Evolutionary conservation across 768 basidiomycete genomes (phyloP), one percentile per base, ranked within the genome.

Genomic region (Pleurotus cornucopiae): DNA sequence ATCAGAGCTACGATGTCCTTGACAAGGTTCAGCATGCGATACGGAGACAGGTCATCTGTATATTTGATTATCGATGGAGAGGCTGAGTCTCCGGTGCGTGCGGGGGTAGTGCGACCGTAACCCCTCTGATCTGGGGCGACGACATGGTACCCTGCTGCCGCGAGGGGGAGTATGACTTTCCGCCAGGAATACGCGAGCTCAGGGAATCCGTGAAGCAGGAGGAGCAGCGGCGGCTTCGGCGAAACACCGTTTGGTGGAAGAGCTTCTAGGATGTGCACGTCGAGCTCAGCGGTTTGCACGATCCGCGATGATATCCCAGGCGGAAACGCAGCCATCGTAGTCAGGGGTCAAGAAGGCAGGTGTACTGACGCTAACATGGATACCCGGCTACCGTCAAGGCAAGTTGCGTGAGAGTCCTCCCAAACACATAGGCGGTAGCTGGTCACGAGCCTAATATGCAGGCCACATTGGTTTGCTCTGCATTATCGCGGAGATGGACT

Each of bases 171-270:
- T 30, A 87, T 73, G 37, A 86, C 57, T 57, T 83, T 82, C 12
- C 85, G 74, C 83, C 83, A 87, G 6, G 83, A 86, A 63, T 81
- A 84, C 2, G 84, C 78, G 5, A 86, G 72, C 62, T 86, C 85
- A 7, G 85, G 84, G 64, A 87, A 87, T 41, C 85, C 85, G 58
- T 86, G 84, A 1, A 87, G 64, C 20, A 88, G 78, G 26, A 87
- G 54, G 46, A 86, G 61, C 12, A 87, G 72, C 1, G 79, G 81
- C 4, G 70, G 66, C 18, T 68, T 63, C 38, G 60, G 46, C 4
- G 54, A 40, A 61, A 54, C 23, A 54, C 14, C 12, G 49, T 52
- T 37, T 34, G 60, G 58, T 18, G 76, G 73, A 34, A 61, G 57
- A 6, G 78, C 80, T 26, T 55, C 54, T 6, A 55, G 45, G 54